Conservation (phyloP, 139 green algal species). For the Chlorella sp. region DNA sequence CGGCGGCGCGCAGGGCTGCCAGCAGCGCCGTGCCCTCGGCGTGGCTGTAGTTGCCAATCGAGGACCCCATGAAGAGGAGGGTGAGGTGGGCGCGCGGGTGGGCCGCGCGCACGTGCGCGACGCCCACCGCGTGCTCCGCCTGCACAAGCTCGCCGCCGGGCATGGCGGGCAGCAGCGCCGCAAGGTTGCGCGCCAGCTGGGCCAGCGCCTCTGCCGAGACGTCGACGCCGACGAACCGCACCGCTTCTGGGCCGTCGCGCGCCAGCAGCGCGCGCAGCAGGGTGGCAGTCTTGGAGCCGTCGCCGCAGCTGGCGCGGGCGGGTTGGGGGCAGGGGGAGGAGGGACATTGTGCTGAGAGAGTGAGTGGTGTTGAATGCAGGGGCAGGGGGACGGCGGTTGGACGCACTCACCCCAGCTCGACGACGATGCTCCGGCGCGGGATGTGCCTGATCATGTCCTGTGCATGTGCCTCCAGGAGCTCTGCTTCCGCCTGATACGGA, state of each 20-base stretch:
- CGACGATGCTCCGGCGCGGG: constrained; percentile 33
- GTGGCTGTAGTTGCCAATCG: constrained; percentile 60
- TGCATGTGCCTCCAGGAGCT: constrained; percentile 31
- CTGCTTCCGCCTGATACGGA: constrained; percentile 23
- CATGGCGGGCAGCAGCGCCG: constrained; percentile 3
- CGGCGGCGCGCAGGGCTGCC: constrained; percentile 8
- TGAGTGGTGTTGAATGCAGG: no score
- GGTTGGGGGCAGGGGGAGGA: no score
- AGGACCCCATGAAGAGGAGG: no score
- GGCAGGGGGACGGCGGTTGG: no score
- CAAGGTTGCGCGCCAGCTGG: constrained; percentile 40
- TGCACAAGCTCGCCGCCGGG: neutral
- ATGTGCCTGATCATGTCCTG: constrained; percentile 46
- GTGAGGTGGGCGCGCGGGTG: neutral
- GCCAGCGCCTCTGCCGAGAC: constrained; percentile 53
- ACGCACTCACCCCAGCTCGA: constrained; percentile 71
- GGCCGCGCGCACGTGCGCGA: neutral
- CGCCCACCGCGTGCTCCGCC: neutral
- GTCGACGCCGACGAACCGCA: constrained; percentile 62
- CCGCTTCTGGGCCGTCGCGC: constrained; percentile 16
- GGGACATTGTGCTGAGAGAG: no score
- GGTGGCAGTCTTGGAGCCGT: constrained; percentile 47
- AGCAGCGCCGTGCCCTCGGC: constrained; percentile 51
- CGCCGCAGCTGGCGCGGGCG: no score
- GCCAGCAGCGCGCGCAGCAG: constrained; percentile 45